phyloP scores from a whole-genome alignment of 140 eudicot species.

The Anethum foeniculum region DNA sequence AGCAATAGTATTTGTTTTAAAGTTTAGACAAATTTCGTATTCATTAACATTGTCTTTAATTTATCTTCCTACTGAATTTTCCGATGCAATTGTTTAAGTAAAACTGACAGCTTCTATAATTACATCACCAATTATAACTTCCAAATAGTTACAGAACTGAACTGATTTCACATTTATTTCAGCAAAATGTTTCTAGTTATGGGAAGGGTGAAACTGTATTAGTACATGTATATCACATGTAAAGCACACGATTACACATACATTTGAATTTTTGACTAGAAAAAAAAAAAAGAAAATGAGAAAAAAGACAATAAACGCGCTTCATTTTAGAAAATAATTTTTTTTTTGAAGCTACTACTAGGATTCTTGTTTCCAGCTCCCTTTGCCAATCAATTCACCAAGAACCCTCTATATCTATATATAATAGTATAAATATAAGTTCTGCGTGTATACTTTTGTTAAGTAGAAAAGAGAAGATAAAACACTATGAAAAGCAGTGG shows the following conservation, averaged over 20 bases:
- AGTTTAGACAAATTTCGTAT: too few relatives aligned
- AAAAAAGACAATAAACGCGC: constrained; percentile 7
- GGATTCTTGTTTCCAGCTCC: constrained; percentile 8
- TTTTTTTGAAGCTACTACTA: not conserved
- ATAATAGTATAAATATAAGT: not conserved
- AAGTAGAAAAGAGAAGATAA: not conserved
- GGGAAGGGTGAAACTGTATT: not conserved
- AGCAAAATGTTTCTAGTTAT: not conserved
- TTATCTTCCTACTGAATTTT: too few relatives aligned
- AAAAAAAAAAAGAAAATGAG: not conserved
- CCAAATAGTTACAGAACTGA: not conserved
- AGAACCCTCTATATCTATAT: not conserved
- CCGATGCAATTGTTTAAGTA: not conserved
- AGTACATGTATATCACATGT: too few relatives aligned
- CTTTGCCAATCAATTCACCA: not conserved
- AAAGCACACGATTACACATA: not conserved
- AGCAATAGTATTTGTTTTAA: too few relatives aligned
- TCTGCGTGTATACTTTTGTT: not conserved
- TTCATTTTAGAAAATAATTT: not conserved
- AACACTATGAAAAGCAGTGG: constrained; percentile 50
- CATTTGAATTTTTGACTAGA: not conserved
- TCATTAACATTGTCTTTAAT: too few relatives aligned
- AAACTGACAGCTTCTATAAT: not conserved
- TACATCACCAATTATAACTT: not conserved
- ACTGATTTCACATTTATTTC: not conserved